Percentiles rank a stretch among this genome's conserved stretches.
phyloP scores from a whole-genome alignment of 2,329 filamentous ascomycete genomes.

The Botryotinia globosa region DNA sequence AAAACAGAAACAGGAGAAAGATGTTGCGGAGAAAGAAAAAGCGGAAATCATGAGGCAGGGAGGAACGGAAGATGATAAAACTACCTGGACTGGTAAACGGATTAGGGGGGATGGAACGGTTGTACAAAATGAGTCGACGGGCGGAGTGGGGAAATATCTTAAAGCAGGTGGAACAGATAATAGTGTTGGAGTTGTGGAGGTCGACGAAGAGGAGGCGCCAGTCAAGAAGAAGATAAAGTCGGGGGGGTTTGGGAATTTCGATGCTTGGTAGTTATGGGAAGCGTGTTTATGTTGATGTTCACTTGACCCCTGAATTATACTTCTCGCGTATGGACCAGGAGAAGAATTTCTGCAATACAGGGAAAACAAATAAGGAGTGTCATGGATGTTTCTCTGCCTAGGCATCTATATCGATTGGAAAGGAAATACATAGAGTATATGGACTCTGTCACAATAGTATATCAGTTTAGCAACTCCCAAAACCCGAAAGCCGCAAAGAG shows the following conservation, averaged over 20 bases:
- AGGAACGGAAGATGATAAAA: slow-evolving; percentile 80
- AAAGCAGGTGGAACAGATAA: slow-evolving; percentile 51
- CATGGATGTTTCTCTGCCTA: background rate
- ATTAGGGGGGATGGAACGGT: slow-evolving; percentile 66
- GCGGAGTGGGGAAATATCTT: slow-evolving; percentile 76
- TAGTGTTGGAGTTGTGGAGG: slow-evolving; percentile 51
- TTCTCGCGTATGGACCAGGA: background rate
- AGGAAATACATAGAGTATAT: background rate
- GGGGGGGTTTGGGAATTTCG: slow-evolving; percentile 91
- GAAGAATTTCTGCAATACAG: background rate
- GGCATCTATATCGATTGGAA: background rate
- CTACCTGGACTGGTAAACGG: slow-evolving; percentile 95
- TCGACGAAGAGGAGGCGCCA: slow-evolving; percentile 68
- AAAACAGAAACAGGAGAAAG: slow-evolving; percentile 66
- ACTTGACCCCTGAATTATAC: background rate
- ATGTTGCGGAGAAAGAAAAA: slow-evolving; percentile 54
- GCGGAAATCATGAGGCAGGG: slow-evolving; percentile 63
- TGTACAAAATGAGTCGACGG: slow-evolving; percentile 44
- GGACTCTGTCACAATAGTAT: background rate
- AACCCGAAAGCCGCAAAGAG: too few species aligned
- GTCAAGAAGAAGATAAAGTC: slow-evolving; percentile 76
- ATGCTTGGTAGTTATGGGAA: slow-evolving; percentile 63
- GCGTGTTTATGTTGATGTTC: background rate
- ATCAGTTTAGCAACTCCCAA: background rate
- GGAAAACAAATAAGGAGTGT: background rate